Evolutionary conservation across 2,329 filamentous ascomycete genomes (phyloP).

Genomic region (Arthrobotrys megalospora): DNA sequence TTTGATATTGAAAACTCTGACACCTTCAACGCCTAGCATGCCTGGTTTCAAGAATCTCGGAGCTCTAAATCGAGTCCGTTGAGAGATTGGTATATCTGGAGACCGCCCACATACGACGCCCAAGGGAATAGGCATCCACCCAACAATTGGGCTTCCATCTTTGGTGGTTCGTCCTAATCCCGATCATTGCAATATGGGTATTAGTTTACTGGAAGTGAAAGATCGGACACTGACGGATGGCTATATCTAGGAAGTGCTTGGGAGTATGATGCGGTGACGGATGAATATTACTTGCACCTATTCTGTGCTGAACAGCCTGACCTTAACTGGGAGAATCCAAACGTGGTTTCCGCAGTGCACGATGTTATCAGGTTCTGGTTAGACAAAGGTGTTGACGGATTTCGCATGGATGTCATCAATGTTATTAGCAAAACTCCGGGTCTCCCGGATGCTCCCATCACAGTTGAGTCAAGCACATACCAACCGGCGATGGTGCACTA

Average conservation of each 20-base stretch:
- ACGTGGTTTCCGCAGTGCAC: slow-evolving; percentile 79
- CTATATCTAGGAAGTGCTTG: slow-evolving; percentile 66
- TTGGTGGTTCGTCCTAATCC: slow-evolving; percentile 65
- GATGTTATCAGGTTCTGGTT: slow-evolving; percentile 85
- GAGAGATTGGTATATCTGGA: slow-evolving; percentile 78
- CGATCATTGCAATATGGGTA: not conserved
- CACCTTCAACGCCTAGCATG: slow-evolving; percentile 66
- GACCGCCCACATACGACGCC: slow-evolving; percentile 70
- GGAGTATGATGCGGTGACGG: slow-evolving; percentile 71
- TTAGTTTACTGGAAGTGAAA: no score
- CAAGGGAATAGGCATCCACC: slow-evolving; percentile 74
- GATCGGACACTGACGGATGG: not conserved
- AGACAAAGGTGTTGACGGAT: slow-evolving; percentile 79
- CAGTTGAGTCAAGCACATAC: slow-evolving; percentile 53
- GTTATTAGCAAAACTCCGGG: slow-evolving; percentile 77
- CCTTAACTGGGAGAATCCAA: slow-evolving; percentile 83
- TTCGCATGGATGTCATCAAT: slow-evolving; percentile 82
- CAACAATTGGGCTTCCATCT: slow-evolving; percentile 72
- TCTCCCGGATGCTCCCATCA: slow-evolving; percentile 74
- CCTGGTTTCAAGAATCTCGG: slow-evolving; percentile 74
- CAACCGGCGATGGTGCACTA: slow-evolving; percentile 4
- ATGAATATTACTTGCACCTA: slow-evolving; percentile 74
- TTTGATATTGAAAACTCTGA: not conserved
- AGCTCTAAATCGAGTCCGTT: slow-evolving; percentile 71
- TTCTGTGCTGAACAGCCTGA: slow-evolving; percentile 84